phyloP scores from a whole-genome alignment of 768 basidiomycete species.

The Suillus sp. region DNA sequence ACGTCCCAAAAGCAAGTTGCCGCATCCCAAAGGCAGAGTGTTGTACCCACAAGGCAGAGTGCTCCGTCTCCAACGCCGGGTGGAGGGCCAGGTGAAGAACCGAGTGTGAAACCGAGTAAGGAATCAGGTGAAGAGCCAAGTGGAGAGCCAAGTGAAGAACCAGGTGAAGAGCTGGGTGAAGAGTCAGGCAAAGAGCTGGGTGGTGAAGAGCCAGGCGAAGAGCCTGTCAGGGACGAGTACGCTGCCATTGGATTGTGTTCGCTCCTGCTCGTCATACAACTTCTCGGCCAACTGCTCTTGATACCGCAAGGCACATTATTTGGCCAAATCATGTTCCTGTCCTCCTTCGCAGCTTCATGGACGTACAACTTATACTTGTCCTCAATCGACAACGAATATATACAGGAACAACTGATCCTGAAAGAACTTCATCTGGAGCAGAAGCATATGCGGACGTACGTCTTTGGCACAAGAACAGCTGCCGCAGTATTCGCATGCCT shows the following conservation, averaged over 20 bases:
- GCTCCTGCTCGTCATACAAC: constrained; percentile 34
- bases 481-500: constrained; percentile 12
- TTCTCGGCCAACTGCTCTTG: constrained; percentile 36
- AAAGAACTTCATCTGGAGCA: background rate
- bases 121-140: background rate
- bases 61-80: too few relatives aligned
- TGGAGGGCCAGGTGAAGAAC: background rate
- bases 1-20: background rate
- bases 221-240: constrained; percentile 12
- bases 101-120: too few relatives aligned
- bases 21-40: too few relatives aligned
- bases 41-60: too few relatives aligned
- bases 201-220: background rate
- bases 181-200: too few relatives aligned
- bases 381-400: constrained; percentile 30
- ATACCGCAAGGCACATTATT: constrained; percentile 37
- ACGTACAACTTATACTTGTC: constrained; percentile 34
- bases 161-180: too few relatives aligned
- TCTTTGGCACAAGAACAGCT: constrained; percentile 12
- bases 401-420: constrained; percentile 23
- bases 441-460: constrained; percentile 2
- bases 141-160: background rate
- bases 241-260: constrained; percentile 30
- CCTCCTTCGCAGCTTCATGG: constrained; percentile 34
- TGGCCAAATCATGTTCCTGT: constrained; percentile 39